Evolutionary conservation across 2,329 filamentous ascomycete genomes (phyloP).

Genomic region (Monilinia vaccinii-corymbosi): DNA sequence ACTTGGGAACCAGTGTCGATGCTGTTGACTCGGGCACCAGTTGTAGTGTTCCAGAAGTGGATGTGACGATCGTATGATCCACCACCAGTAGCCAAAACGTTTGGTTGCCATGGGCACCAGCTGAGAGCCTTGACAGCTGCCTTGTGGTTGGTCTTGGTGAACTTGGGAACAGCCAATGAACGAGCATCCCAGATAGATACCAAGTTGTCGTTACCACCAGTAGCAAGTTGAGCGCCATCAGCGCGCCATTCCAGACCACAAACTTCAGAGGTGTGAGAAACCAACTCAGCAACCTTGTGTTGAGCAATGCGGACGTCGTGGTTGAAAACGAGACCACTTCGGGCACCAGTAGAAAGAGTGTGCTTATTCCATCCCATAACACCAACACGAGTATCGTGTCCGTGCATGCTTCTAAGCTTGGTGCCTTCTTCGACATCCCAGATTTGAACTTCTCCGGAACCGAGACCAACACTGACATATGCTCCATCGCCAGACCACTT

Average conservation of each 20-base stretch:
- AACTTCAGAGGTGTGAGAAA: constrained; percentile 95
- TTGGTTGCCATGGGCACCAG: constrained; percentile 99
- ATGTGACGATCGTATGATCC: constrained; percentile 96
- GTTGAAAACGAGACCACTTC: constrained; percentile 93
- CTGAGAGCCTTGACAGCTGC: constrained; percentile 96
- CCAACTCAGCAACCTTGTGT: constrained; percentile 95
- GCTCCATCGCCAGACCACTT: constrained; percentile 98
- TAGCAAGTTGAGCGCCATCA: constrained; percentile 92
- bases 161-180: constrained; percentile 86
- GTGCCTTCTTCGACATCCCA: constrained; percentile 94
- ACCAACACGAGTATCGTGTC: constrained; percentile 90
- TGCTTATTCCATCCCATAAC: constrained; percentile 99
- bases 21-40: constrained; percentile 94
- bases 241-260: constrained; percentile 97
- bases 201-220: constrained; percentile 96
- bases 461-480: constrained; percentile 91
- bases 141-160: constrained; percentile 99
- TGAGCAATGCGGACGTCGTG: constrained; percentile 96
- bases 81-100: constrained; percentile 91
- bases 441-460: constrained; percentile 94
- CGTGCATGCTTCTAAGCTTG: constrained; percentile 97
- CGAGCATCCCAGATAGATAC: constrained; percentile 99
- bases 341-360: constrained; percentile 85
- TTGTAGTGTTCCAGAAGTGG: constrained; percentile 99
- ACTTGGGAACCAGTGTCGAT: constrained; percentile 98